Evolutionary conservation across 2,329 filamentous ascomycete species (phyloP), one percentile per base, ranked within the genome.

Genomic region (Sclerotinia subarctica): DNA sequence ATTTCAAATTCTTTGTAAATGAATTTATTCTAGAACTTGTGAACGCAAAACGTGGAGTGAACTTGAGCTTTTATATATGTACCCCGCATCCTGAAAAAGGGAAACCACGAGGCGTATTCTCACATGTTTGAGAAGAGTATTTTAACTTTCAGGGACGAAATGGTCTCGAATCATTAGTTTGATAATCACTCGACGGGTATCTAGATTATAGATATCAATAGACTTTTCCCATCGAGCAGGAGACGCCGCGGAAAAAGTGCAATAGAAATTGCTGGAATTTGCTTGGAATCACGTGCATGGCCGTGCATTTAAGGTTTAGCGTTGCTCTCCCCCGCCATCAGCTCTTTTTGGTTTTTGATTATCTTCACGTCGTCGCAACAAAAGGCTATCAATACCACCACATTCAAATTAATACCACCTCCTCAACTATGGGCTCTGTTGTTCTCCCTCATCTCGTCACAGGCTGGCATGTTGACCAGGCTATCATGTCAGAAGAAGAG

Each of bases 381-480:
- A n/a, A 57, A 8, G 15, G 35, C 7, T 49, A 44, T 56, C 13
- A 44, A 44, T 8, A 24, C 19, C 49, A 49, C 8, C 26, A 58
- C 5, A 46, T 13, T 3, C 5, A 58, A 38, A 19, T 26, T 8
- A 13, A 5, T 19, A 65, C 38, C 38, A 35, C 21, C 17, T 58
- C 8, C 19, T 32, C 26, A 24, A 38, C 1, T 2, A 77, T 77
- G 76, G 93, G 93, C 75, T 97, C 93, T 76, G 91, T 97, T 71
- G 91, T 96, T 62, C 88, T 99, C 65, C 94, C 94, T 57, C 94
- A 98, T 80, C 86, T 99, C 58, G 87, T 87, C 74, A 94, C 91
- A 53, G 95, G 92, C 79, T 99, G 94, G 95, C 95, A 99, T 80
- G 95, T 99, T 77, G 95, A 98, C 83, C 94, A 98, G 81, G 93